Evolutionary conservation across 169 alveolate species (phyloP).

Genomic region (Hepatocystis sp.): DNA sequence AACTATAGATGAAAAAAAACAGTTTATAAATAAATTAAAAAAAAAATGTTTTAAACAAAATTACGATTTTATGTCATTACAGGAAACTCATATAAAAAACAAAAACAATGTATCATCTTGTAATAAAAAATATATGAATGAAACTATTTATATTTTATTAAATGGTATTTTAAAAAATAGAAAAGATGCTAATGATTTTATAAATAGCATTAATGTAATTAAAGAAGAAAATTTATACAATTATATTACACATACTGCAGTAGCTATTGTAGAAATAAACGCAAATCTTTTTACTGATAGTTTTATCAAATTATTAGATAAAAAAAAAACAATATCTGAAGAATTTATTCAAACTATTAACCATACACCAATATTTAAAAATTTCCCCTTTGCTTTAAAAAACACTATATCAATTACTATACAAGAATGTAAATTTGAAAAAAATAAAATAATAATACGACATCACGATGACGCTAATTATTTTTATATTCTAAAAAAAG

Average conservation of each 20-base stretch:
- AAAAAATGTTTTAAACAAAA: conserved; percentile 37
- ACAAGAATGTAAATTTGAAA: conserved; percentile 37
- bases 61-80: conserved; percentile 15
- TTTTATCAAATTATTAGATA: conserved; percentile 23
- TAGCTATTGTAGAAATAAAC: conserved; percentile 44
- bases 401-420: conserved; percentile 37
- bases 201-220: conserved; percentile 59
- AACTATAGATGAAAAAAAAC: conserved; percentile 58
- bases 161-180: conserved; percentile 61
- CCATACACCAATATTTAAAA: conserved; percentile 49
- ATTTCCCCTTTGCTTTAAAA: conserved; percentile 31
- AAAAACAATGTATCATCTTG: too few relatives aligned
- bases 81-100: background rate
- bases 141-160: conserved; percentile 43
- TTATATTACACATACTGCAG: conserved; percentile 51
- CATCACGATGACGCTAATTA: conserved; percentile 63
- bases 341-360: conserved; percentile 48
- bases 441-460: conserved; percentile 57
- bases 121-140: too few relatives aligned
- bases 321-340: conserved; percentile 33
- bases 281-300: conserved; percentile 12
- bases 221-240: conserved; percentile 3
- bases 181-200: conserved; percentile 25
- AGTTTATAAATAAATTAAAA: conserved; percentile 23
- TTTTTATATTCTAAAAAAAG: conserved; percentile 67